These are phyloP conservation scores for Climacium dendroides DNA, from an alignment of 225 moss, liverwort and hornwort species.

Conservation along the genomic window DNA sequence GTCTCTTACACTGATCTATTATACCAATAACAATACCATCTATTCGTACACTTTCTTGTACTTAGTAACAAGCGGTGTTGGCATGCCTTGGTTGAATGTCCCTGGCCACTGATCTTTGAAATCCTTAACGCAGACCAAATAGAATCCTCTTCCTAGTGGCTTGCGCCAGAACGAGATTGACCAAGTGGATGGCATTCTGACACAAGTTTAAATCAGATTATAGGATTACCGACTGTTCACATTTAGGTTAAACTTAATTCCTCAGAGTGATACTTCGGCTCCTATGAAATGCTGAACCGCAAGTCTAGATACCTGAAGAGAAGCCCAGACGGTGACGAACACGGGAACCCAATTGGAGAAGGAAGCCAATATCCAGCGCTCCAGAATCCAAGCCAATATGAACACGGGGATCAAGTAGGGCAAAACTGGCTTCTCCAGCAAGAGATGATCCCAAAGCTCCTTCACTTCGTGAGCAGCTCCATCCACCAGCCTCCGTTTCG, in stretches of 20 bases:
- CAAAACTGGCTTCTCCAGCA: slow-evolving; percentile 69
- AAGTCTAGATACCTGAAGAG: slow-evolving; percentile 52
- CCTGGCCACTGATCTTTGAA: neutral
- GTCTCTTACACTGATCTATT: neutral
- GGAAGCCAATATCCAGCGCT: slow-evolving; percentile 58
- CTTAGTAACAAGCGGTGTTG: neutral
- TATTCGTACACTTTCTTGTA: neutral
- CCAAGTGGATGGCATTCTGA: neutral
- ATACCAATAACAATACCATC: neutral
- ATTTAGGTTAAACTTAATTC: neutral
- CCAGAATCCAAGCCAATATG: slow-evolving; percentile 70
- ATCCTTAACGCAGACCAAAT: neutral
- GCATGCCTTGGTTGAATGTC: neutral
- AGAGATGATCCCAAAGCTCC: slow-evolving; percentile 58
- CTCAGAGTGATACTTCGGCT: neutral
- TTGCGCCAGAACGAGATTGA: neutral
- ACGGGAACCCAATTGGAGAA: slow-evolving; percentile 95
- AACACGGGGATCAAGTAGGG: slow-evolving; percentile 72
- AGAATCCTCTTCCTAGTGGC: neutral
- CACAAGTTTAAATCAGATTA: neutral
- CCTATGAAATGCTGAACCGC: neutral
- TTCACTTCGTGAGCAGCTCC: slow-evolving; percentile 60
- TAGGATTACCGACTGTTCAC: neutral
- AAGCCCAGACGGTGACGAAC: slow-evolving; percentile 73
- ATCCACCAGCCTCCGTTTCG: slow-evolving; percentile 41